Percentiles rank a stretch among this genome's conserved stretches.
Conservation (phyloP, 108 stramenopile species). For the Nitzschia putrida region DNA sequence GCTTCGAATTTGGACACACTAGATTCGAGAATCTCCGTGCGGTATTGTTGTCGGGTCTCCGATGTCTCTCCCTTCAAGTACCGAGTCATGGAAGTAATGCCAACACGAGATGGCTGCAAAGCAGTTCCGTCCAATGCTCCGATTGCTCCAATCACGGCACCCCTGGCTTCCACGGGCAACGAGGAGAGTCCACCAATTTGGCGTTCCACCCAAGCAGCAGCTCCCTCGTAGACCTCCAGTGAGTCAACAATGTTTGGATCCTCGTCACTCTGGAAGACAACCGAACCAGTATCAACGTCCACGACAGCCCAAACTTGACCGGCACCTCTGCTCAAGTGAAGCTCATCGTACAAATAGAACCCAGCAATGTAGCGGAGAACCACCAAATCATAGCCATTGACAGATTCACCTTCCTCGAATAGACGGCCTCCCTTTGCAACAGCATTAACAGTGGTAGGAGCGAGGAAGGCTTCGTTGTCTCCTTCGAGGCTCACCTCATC, state of each 20-base stretch:
- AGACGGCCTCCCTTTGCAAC: constrained; percentile 85
- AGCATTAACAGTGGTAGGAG: constrained; percentile 84
- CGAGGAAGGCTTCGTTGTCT: constrained; percentile 70
- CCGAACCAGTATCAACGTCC: constrained; percentile 59
- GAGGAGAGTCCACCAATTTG: constrained; percentile 17
- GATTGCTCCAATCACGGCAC: constrained; percentile 80
- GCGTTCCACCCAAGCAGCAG: constrained; percentile 52
- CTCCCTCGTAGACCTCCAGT: constrained; percentile 74
- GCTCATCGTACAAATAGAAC: constrained; percentile 81
- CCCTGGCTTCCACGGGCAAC: constrained; percentile 52
- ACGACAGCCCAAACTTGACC: constrained; percentile 80
- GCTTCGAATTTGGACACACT: constrained; percentile 18
- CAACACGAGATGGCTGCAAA: constrained; percentile 62
- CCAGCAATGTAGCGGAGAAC: constrained; percentile 74
- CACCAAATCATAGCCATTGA: constrained; percentile 66
- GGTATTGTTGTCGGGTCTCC: constrained; percentile 62
- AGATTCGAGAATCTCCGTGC: constrained; percentile 63
- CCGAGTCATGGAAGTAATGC: constrained; percentile 60
- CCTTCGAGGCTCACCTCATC: constrained; percentile 28
- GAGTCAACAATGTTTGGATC: constrained; percentile 70
- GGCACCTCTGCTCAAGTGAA: constrained; percentile 87
- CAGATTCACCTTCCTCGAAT: constrained; percentile 64
- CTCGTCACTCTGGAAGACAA: constrained; percentile 70
- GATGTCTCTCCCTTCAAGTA: constrained; percentile 67
- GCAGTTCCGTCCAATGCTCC: constrained; percentile 83